Base-by-base conservation (phyloP, 768 basidiomycete species). In the Pleurotus ostreatus region DNA sequence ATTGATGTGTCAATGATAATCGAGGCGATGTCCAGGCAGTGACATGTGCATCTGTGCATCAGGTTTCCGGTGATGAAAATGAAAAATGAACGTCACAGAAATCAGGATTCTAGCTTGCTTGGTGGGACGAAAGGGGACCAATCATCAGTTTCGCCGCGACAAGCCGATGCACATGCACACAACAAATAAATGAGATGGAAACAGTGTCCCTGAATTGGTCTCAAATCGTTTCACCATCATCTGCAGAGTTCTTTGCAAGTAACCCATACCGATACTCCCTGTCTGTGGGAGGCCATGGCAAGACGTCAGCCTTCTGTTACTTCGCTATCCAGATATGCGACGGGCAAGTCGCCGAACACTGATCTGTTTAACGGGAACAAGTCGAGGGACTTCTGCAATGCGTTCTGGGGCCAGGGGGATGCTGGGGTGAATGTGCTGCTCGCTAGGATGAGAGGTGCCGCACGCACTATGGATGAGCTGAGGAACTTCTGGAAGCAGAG, bases 401-500 rank as follows among this genome's bases (percentile, higher is more conserved):
- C 93, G 1, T 98, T 98, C 74, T 98, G 97, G 97, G 93, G 93
- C 11, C 62, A 79, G 16, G 82, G 79, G 26, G 94, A 97, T 75
- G 88, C 80, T 39, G 94, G 94, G 13, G 93, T 92, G 60, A 92
- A 96, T 64, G 92, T 95, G 41, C 77, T 98, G 34, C 89, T 92
- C 67, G 88, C 93, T 25, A 82, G 93, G 60, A 89, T 96, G 85
- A 79, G 93, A 8, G 92, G 92, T n/a, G 91, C 89, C 13, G 70
- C 80, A 13, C 81, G 91, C 68, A 95, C 94, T 1, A 84, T 90
- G 74, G 96, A 98, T 47, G 97, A 98, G 59, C 67, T 98, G 49
- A 81, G 79, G 62, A 82, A 74, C 45, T 95, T 91, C 65, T 97
- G 94, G 92, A 95, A 94, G 65, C 95, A 98, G 71, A 80, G 96